A percentile compares a stretch with the other conserved stretches of the same genome.
Evolutionary conservation across 73 alveolate species (phyloP).

Genomic region (Tetrahymena elliotti): DNA sequence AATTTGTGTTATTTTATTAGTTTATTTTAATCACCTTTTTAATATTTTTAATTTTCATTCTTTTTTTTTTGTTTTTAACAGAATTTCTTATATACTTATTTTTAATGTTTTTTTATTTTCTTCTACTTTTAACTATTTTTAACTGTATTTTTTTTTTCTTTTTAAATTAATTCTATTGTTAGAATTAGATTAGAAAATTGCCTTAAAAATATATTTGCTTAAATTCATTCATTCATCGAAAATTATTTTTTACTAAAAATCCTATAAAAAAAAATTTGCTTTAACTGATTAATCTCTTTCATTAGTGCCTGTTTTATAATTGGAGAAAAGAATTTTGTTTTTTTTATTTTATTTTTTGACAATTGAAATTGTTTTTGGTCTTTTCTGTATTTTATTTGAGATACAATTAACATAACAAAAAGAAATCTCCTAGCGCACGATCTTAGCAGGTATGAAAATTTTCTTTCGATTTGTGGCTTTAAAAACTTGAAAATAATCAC

Average conservation of each 20-base stretch:
- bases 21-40: too few species aligned
- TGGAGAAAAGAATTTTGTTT: not conserved
- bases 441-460: not conserved
- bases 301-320: not conserved
- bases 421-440: not conserved
- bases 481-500: not conserved
- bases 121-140: too few species aligned
- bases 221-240: not conserved
- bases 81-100: too few species aligned
- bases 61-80: too few species aligned
- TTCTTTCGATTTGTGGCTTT: not conserved
- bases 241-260: too few species aligned
- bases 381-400: not conserved
- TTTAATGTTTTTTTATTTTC: too few species aligned
- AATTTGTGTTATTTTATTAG: too few species aligned
- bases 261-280: not conserved
- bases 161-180: too few species aligned
- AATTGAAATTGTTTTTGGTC: not conserved
- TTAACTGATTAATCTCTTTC: not conserved
- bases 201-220: not conserved
- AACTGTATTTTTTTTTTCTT: not conserved
- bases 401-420: not conserved
- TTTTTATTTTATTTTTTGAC: not conserved
- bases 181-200: not conserved
- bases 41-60: too few species aligned